Conservation (phyloP, 208 protist species). For the Willaertia magna region DNA sequence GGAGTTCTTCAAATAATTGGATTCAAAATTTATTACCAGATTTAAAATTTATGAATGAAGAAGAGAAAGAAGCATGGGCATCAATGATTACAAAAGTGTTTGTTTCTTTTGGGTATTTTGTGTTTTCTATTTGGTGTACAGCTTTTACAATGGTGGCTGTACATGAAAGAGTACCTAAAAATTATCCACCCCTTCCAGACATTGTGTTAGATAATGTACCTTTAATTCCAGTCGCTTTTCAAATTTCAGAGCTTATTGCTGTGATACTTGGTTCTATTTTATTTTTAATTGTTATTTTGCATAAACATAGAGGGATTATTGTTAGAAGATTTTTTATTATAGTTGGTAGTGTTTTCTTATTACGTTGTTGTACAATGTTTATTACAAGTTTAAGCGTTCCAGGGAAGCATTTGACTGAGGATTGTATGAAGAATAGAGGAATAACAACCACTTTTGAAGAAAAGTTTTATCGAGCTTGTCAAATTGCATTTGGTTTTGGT, state of each 20-base stretch:
- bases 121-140: slow-evolving; percentile 9
- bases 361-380: slow-evolving; percentile 21
- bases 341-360: slow-evolving; percentile 12
- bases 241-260: neutral
- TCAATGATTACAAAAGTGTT: neutral
- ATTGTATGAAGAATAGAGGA: neutral
- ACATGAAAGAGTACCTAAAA: slow-evolving; percentile 19
- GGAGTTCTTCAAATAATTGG: neutral
- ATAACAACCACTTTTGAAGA: neutral
- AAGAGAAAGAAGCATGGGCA: neutral
- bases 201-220: slow-evolving; percentile 20
- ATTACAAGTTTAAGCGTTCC: slow-evolving; percentile 13
- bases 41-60: neutral
- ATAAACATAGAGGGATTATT: slow-evolving; percentile 13
- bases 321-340: slow-evolving; percentile 12
- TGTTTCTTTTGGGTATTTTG: neutral
- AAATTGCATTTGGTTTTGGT: slow-evolving; percentile 13
- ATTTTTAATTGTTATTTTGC: neutral
- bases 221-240: slow-evolving; percentile 12
- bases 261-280: neutral
- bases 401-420: neutral
- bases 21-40: neutral
- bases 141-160: slow-evolving; percentile 12
- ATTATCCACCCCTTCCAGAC: slow-evolving; percentile 22
- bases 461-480: slow-evolving; percentile 4